phyloP scores from a whole-genome alignment of 495 filamentous ascomycete genomes.

The Daldinia decipiens region DNA sequence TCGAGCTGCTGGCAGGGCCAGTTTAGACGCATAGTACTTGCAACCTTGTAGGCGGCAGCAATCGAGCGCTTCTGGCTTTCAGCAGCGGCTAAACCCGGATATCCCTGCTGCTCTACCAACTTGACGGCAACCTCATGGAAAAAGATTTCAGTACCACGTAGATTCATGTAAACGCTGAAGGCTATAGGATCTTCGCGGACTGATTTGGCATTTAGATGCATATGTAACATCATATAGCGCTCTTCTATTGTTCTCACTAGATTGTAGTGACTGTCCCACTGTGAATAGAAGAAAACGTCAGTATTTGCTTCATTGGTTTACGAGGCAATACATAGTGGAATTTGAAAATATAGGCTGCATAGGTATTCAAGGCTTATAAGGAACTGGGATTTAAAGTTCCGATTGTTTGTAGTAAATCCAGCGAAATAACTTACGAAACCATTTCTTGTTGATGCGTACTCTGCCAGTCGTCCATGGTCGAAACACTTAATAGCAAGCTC shows the following conservation, averaged over 20 bases:
- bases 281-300: neutral
- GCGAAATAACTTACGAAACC: conserved; percentile 1
- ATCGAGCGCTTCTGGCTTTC: conserved; percentile 14
- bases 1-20: conserved; percentile 11
- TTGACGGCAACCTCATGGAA: conserved; percentile 12
- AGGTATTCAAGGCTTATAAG: neutral
- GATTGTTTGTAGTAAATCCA: neutral
- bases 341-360: neutral
- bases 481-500: conserved; percentile 14
- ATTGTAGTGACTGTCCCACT: conserved; percentile 18
- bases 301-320: neutral
- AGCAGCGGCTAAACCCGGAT: neutral
- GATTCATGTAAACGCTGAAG: conserved; percentile 16
- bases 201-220: conserved; percentile 14
- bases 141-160: conserved; percentile 10
- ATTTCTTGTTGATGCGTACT: neutral
- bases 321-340: neutral
- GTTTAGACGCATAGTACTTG: conserved; percentile 12
- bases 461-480: conserved; percentile 11
- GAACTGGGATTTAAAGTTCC: neutral
- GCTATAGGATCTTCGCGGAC: conserved; percentile 15
- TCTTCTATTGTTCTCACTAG: conserved; percentile 6
- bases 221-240: conserved; percentile 13
- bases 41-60: conserved; percentile 12
- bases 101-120: conserved; percentile 6